Base-by-base conservation (phyloP, 192 early-diverging fungal species). In the Powellomyces hirtus region DNA sequence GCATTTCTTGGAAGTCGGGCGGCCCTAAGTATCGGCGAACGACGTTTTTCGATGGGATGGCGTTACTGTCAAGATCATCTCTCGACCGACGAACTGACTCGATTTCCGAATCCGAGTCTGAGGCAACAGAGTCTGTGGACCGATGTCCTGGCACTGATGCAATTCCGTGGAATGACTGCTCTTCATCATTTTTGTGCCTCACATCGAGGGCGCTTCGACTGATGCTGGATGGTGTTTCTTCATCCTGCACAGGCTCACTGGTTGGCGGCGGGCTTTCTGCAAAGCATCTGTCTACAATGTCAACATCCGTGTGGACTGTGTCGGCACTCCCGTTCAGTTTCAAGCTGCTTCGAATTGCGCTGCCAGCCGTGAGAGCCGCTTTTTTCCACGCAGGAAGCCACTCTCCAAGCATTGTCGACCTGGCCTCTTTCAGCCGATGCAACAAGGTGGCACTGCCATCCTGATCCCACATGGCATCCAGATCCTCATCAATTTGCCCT, bases 1-100 rank as follows among this genome's bases (percentile, higher is more conserved):
- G 65, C 34, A 30, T 5, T 38, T 67, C 65, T 11, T 22, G 13
- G 58, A 38, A 67, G 37, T 67, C 53, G 18, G 51, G 29, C 5
- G 65, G 65, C 0, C 65, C 65, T 5, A 37, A 36, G 37, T 67
- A 67, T 18, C 22, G 33, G 5, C 37, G 31, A 4, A n/a, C 22
- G 18, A 61, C 26, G 36, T 40, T 35, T 46, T 24, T 22, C 16
- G 62, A 27, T 46, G 62, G 44, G 20, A 45, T 7, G 8, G 18
- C 10, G 16, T 16, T 33, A 38, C 37, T 38, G 34, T 29, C 33
- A 44, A 58, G 36, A 38, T 45, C 1, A 7, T 36, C 34, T 10
- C 35, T 8, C 33, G 22, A 6, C 4, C 36, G 36, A 33, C n/a
- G 0, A 22, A 40, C 31, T 16, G 42, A 62, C 14, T 38, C 59